Evolutionary conservation across 2,329 filamentous ascomycete species (phyloP).

Genomic region (Ophiocordyceps camponoti-floridani): DNA sequence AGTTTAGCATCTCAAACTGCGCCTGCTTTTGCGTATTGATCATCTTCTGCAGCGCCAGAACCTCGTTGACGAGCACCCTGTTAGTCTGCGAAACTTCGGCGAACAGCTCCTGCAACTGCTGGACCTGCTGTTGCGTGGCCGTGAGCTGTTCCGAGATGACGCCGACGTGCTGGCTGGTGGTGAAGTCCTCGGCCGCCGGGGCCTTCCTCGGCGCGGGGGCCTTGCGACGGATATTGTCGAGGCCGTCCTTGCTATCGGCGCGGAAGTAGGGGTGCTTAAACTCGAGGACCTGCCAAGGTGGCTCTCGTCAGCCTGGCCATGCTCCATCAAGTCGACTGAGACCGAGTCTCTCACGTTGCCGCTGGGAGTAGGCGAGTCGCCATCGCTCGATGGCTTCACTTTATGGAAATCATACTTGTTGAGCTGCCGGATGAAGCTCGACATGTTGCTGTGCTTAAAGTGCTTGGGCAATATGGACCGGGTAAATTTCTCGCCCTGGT

Average conservation of each 20-base stretch:
- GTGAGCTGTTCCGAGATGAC: conserved; percentile 75
- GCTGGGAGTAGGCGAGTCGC: conserved; percentile 13
- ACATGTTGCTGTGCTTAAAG: conserved; percentile 98
- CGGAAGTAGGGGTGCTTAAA: conserved; percentile 97
- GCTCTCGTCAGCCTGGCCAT: conserved; percentile 1
- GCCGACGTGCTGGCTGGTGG: conserved; percentile 74
- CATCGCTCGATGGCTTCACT: conserved; percentile 41
- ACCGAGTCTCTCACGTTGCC: conserved; percentile 15
- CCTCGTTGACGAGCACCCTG: conserved; percentile 42
- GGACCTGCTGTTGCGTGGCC: conserved; percentile 83
- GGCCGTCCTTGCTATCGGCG: conserved; percentile 83
- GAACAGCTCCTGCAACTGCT: conserved; percentile 70
- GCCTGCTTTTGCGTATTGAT: conserved; percentile 39
- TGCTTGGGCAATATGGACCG: conserved; percentile 94
- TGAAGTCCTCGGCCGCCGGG: conserved; percentile 48
- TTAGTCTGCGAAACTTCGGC: conserved; percentile 54
- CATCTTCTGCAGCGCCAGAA: conserved; percentile 41
- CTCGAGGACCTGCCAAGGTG: conserved; percentile 38
- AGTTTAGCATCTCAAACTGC: conserved; percentile 37
- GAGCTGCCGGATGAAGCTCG: conserved; percentile 84
- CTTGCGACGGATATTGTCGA: conserved; percentile 93
- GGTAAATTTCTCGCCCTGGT: conserved; percentile 94
- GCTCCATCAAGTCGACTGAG: not conserved
- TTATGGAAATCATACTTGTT: conserved; percentile 99
- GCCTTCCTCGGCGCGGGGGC: conserved; percentile 77